A percentile compares a stretch with the other conserved stretches of the same genome.
These are phyloP conservation scores for Mycena sanguinolenta DNA, from an alignment of 768 basidiomycete genomes.

Conservation along the genomic window DNA sequence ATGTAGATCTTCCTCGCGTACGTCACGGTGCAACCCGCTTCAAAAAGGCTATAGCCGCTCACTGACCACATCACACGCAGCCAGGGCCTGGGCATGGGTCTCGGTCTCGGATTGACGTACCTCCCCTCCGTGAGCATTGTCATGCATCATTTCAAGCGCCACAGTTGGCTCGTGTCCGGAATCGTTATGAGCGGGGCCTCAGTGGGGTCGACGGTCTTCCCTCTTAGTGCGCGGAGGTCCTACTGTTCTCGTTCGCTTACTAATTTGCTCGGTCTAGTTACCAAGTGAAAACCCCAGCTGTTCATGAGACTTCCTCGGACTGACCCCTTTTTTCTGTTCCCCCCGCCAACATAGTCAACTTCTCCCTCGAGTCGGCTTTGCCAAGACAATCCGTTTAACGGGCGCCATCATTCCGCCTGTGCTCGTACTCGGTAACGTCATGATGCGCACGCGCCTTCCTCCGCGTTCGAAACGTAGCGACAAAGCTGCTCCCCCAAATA, in stretches of 20 bases:
- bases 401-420: background rate
- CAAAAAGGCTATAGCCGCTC: no score
- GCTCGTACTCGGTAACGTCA: background rate
- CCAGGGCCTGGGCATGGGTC: constrained; percentile 47
- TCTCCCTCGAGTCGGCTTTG: background rate
- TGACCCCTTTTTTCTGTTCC: background rate
- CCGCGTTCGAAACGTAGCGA: constrained; percentile 3
- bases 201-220: constrained; percentile 27
- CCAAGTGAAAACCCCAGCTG: background rate
- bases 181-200: constrained; percentile 56
- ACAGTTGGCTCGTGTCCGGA: constrained; percentile 58
- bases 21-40: background rate
- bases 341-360: background rate
- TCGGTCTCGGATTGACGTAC: constrained; percentile 55
- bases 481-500: constrained; percentile 12
- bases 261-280: background rate
- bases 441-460: constrained; percentile 4
- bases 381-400: background rate
- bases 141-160: constrained; percentile 55
- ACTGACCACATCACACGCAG: constrained; percentile 6
- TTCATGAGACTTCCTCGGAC: background rate
- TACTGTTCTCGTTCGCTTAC: background rate
- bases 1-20: background rate
- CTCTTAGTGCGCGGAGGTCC: background rate
- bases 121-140: constrained; percentile 53